Conservation (phyloP, 495 filamentous ascomycete species). For the Annulohypoxylon nitens region DNA sequence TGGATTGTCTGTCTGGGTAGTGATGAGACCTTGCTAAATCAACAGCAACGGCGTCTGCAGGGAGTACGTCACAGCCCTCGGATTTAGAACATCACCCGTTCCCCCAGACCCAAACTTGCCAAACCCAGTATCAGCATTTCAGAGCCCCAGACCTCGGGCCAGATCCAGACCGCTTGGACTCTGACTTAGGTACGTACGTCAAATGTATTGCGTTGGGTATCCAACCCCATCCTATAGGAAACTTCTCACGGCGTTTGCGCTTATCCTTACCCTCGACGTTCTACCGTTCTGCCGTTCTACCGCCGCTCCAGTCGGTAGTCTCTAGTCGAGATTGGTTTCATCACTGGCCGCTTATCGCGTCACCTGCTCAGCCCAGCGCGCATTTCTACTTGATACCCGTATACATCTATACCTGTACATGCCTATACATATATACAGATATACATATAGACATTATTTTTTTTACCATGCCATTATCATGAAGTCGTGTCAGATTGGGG, state of each 20-base stretch:
- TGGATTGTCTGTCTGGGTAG: slow-evolving; percentile 24
- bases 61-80: slow-evolving; percentile 43
- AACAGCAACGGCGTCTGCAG: slow-evolving; percentile 33
- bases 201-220: slow-evolving; percentile 35
- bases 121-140: background rate
- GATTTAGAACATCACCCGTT: slow-evolving; percentile 40
- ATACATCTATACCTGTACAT: slow-evolving; percentile 10
- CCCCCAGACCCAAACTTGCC: slow-evolving; percentile 5
- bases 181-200: slow-evolving; percentile 39
- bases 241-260: slow-evolving; percentile 15
- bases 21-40: slow-evolving; percentile 37
- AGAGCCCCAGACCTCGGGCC: background rate
- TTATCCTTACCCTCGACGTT: background rate
- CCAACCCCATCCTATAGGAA: slow-evolving; percentile 16
- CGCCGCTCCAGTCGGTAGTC: slow-evolving; percentile 6
- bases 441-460: too few species aligned
- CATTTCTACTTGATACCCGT: slow-evolving; percentile 18
- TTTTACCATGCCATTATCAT: slow-evolving; percentile 14
- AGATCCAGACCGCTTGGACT: slow-evolving; percentile 35
- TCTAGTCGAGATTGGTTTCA: slow-evolving; percentile 16
- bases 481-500: slow-evolving; percentile 21
- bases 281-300: background rate
- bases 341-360: slow-evolving; percentile 38
- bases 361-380: slow-evolving; percentile 31
- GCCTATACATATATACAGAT: too few species aligned